These are phyloP conservation scores for Hypsizygus marmoreus DNA, from an alignment of 768 basidiomycete species.

Conservation along the genomic window DNA sequence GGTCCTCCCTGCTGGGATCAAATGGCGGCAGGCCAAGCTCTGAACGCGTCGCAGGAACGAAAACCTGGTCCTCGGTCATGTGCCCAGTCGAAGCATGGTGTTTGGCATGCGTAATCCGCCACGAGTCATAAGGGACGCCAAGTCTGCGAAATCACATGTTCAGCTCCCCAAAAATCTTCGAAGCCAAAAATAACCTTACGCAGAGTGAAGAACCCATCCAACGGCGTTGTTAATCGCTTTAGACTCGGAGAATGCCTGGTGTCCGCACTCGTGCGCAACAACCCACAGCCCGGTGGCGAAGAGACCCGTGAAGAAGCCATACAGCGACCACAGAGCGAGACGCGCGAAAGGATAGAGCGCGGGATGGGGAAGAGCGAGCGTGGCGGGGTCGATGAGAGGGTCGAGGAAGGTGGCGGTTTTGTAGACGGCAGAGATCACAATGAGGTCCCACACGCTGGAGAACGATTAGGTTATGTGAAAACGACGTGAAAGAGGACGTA, in stretches of 20 bases:
- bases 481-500: slow-evolving; percentile 35
- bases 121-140: slow-evolving; percentile 95
- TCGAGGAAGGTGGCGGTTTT: slow-evolving; percentile 69
- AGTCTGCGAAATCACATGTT: slow-evolving; percentile 51
- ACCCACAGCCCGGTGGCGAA: slow-evolving; percentile 95
- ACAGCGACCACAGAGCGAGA: slow-evolving; percentile 75
- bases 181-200: slow-evolving; percentile 45
- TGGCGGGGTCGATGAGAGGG: slow-evolving; percentile 56
- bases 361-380: slow-evolving; percentile 59
- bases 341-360: slow-evolving; percentile 61
- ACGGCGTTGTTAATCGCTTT: slow-evolving; percentile 90
- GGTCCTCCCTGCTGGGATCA: slow-evolving; percentile 67
- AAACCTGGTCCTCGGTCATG: slow-evolving; percentile 94
- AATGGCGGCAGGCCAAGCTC: slow-evolving; percentile 65
- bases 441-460: slow-evolving; percentile 70
- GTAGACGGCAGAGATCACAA: slow-evolving; percentile 69
- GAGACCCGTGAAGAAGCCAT: slow-evolving; percentile 81
- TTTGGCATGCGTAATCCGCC: slow-evolving; percentile 92
- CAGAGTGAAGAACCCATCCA: slow-evolving; percentile 91
- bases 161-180: slow-evolving; percentile 11
- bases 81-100: slow-evolving; percentile 96
- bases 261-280: slow-evolving; percentile 92
- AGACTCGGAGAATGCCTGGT: slow-evolving; percentile 94
- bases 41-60: slow-evolving; percentile 88
- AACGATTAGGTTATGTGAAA: background rate